These are phyloP conservation scores for Glycine latifolia DNA, from an alignment of 306 rosid species.

Conservation along the genomic window DNA sequence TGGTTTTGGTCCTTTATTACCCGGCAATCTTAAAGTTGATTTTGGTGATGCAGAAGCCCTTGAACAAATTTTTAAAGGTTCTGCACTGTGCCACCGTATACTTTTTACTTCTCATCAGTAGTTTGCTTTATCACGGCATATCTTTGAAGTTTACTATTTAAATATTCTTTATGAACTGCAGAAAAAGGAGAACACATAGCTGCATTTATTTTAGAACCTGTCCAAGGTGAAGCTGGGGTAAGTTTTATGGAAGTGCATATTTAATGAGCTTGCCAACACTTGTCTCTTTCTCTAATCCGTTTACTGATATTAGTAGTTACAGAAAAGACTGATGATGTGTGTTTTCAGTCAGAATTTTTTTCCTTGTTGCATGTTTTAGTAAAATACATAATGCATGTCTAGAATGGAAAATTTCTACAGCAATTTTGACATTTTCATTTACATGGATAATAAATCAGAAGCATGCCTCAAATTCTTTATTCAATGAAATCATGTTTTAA, in stretches of 20 bases:
- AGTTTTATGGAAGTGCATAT: constrained; percentile 40
- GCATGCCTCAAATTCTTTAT: background rate
- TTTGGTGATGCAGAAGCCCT: constrained; percentile 87
- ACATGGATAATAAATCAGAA: constrained; percentile 10
- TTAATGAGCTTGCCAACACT: constrained; percentile 29
- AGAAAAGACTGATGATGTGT: constrained; percentile 1
- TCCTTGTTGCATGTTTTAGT: constrained; percentile 19
- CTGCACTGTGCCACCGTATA: constrained; percentile 7
- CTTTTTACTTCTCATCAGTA: background rate
- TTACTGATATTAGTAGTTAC: constrained; percentile 21
- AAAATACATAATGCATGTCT: background rate
- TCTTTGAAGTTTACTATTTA: constrained; percentile 31
- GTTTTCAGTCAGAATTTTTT: background rate
- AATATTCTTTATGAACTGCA: constrained; percentile 58
- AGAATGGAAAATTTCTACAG: constrained; percentile 1
- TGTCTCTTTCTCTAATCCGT: constrained; percentile 22
- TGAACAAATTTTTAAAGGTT: constrained; percentile 86
- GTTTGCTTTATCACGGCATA: constrained; percentile 36
- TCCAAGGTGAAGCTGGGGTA: constrained; percentile 99
- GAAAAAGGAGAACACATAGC: constrained; percentile 81
- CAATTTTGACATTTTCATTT: background rate
- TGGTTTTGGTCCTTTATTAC: constrained; percentile 92
- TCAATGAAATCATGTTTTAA: background rate
- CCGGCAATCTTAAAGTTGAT: constrained; percentile 95
- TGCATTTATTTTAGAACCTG: constrained; percentile 96